Evolutionary conservation across 2,329 filamentous ascomycete species (phyloP).

Genomic region (Xylariaceae sp.): DNA sequence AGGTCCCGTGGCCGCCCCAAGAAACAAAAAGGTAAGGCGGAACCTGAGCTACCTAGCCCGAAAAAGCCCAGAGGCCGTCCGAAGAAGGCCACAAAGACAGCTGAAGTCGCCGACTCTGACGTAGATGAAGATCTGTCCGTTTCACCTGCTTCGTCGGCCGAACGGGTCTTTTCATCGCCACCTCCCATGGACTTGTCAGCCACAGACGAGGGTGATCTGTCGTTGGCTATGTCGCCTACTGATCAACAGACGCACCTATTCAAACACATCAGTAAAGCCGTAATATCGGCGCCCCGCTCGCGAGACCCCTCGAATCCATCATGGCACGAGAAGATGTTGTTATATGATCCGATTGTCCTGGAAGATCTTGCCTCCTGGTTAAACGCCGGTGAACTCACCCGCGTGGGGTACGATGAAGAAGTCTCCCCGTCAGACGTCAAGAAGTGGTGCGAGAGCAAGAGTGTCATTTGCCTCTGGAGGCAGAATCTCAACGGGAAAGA

Average conservation of each 20-base stretch:
- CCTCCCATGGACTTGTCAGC: slow-evolving; percentile 33
- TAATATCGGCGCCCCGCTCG: slow-evolving; percentile 43
- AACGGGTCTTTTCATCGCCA: slow-evolving; percentile 37
- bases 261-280: slow-evolving; percentile 45
- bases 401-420: slow-evolving; percentile 58
- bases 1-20: slow-evolving; percentile 5
- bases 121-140: slow-evolving; percentile 34
- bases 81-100: slow-evolving; percentile 19
- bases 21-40: slow-evolving; percentile 3
- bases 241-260: slow-evolving; percentile 41
- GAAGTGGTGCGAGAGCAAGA: slow-evolving; percentile 82
- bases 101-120: slow-evolving; percentile 49
- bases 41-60: slow-evolving; percentile 4
- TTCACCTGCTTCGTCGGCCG: slow-evolving; percentile 28
- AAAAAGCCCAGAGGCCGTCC: slow-evolving; percentile 19
- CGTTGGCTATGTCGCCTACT: slow-evolving; percentile 35
- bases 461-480: slow-evolving; percentile 75
- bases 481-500: slow-evolving; percentile 45
- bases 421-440: slow-evolving; percentile 62
- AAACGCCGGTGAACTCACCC: slow-evolving; percentile 60
- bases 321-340: slow-evolving; percentile 88
- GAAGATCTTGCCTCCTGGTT: slow-evolving; percentile 82
- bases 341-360: slow-evolving; percentile 84
- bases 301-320: slow-evolving; percentile 47
- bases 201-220: slow-evolving; percentile 34